Evolutionary conservation across 2,329 filamentous ascomycete species (phyloP).

Genomic region (Ceratocystis lukuohia): DNA sequence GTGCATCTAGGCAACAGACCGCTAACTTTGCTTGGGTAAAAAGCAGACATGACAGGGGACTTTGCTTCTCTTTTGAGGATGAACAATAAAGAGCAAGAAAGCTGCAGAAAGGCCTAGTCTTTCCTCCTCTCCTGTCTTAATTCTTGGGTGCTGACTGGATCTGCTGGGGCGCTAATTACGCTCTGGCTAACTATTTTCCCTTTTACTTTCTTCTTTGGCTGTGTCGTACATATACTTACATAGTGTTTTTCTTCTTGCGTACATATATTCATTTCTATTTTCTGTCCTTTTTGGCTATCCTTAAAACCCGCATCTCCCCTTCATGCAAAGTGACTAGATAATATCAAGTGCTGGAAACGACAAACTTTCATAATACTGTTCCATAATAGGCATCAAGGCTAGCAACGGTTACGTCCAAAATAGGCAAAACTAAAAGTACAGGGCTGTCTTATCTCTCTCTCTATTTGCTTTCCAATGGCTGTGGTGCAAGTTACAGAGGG

Average conservation of each 20-base stretch:
- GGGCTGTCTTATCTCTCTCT: neutral
- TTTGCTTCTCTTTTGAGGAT: neutral
- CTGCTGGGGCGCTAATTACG: neutral
- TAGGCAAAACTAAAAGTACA: conserved; percentile 1
- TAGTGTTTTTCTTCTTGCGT: neutral
- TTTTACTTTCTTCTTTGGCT: neutral
- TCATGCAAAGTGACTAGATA: neutral
- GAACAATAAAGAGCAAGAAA: neutral
- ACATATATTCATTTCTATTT: neutral
- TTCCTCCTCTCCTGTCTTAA: neutral
- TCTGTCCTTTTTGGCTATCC: neutral
- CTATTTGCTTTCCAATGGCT: neutral
- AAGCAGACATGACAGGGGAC: neutral
- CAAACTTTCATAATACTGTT: neutral
- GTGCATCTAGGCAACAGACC: neutral
- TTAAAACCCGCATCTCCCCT: neutral
- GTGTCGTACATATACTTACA: neutral
- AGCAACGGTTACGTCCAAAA: neutral
- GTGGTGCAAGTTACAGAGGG: neutral
- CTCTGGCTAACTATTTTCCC: neutral
- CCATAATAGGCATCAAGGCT: neutral
- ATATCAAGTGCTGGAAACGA: too few relatives aligned
- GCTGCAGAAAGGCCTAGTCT: neutral
- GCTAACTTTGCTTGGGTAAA: neutral
- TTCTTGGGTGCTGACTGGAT: neutral